Base-by-base conservation (phyloP, 495 filamentous ascomycete species). In the Chaetomidium leptoderma region DNA sequence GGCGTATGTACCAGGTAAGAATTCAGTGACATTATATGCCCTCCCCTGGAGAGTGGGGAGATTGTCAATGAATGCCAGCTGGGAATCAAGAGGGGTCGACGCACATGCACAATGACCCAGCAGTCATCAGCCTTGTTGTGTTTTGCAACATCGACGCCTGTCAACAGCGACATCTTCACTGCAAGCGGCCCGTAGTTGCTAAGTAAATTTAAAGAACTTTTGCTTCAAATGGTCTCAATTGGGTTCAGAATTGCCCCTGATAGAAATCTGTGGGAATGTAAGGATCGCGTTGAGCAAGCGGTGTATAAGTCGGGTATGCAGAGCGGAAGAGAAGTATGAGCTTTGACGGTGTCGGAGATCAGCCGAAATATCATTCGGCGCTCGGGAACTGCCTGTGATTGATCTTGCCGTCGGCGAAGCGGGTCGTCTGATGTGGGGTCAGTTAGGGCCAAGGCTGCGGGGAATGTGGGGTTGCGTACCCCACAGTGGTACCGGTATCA, bases 1-100 rank as follows among this genome's bases (percentile, higher is more conserved):
- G 5, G 32, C 39, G 32, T n/a, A n/a, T n/a, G n/a, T 47, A 78
- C 79, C 80, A 6, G 79, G 79, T 6, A 84, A 63, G 63, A 85
- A 87, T 57, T 86, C 87, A 9, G 89, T 93, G 47, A 93, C 86
- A 78, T 93, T 88, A 73, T 92, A 92, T 40, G 85, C 88, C 66
- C 78, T 75, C 43, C 74, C 73, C 66, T 73, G n/a, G n/a, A 53
- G 24, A 36, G 32, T 21, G 19, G 6, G 2, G n/a, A 51, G 14
- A 42, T 14, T 9, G 49, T 59, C 27, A 60, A 45, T 36, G 16
- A n/a, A 19, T 3, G 13, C 24, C n/a, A 6, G 37, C 53, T 26
- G 14, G 40, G 1, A 24, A 33, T 26, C 6, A 19, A 11, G 16
- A 14, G 47, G 21, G 14, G 30, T 27, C 13, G 3, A 50, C 72